Evolutionary conservation across 2,329 filamentous ascomycete species (phyloP).

Genomic region (Trichoderma sp.): DNA sequence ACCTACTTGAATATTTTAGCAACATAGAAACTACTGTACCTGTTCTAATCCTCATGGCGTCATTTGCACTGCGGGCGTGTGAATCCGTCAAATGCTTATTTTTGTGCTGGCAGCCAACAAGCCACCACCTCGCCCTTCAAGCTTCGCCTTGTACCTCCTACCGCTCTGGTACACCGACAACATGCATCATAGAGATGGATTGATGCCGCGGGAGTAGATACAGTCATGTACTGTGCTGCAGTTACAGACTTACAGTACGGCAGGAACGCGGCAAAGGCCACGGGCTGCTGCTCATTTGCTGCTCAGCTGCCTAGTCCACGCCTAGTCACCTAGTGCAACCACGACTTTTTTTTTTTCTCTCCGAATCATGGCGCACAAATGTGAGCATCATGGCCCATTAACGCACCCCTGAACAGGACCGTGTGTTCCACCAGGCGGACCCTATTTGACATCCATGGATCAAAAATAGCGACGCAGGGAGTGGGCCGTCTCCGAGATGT

Average conservation of each 20-base stretch:
- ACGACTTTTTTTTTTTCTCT: conserved; percentile 6
- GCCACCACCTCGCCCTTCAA: background rate
- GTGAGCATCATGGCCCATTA: conserved; percentile 1
- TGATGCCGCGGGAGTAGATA: background rate
- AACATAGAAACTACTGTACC: background rate
- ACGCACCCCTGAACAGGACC: conserved; percentile 15
- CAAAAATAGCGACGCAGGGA: conserved; percentile 20
- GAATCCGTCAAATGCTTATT: background rate
- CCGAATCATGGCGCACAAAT: conserved; percentile 5
- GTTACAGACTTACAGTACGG: background rate
- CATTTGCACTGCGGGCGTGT: background rate
- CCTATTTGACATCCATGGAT: conserved; percentile 13
- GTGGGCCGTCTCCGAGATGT: conserved; percentile 14
- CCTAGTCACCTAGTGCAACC: conserved; percentile 6
- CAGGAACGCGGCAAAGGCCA: background rate
- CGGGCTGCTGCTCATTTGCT: background rate
- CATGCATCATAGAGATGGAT: background rate
- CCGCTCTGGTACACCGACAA: background rate
- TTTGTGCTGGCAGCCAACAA: background rate
- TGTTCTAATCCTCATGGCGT: background rate
- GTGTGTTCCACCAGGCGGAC: conserved; percentile 18
- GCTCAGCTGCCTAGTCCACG: conserved; percentile 9
- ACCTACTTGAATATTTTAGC: background rate
- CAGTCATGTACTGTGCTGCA: background rate
- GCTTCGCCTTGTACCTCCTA: background rate